phyloP scores from a whole-genome alignment of 2,329 filamentous ascomycete species.

The Alternaria solani region DNA sequence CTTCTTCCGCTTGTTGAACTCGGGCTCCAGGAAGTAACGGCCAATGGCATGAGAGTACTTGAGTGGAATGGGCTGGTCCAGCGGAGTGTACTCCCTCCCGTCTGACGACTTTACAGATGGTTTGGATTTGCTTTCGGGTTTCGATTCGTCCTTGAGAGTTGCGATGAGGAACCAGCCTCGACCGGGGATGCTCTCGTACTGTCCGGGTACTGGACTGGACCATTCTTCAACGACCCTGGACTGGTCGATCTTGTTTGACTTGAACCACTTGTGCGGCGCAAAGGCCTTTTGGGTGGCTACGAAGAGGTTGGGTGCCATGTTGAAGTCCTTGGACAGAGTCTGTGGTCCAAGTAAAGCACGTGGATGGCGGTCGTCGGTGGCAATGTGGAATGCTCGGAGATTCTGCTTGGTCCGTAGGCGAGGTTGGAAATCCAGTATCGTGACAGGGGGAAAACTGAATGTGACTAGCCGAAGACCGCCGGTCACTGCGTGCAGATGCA shows the following conservation, averaged over 20 bases:
- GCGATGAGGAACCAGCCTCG: conserved; percentile 60
- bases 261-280: conserved; percentile 61
- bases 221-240: conserved; percentile 58
- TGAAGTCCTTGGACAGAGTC: conserved; percentile 1
- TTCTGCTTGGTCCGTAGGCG: conserved; percentile 13
- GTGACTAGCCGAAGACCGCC: conserved; percentile 33
- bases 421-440: conserved; percentile 15
- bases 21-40: conserved; percentile 58
- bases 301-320: conserved; percentile 62
- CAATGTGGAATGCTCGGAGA: conserved; percentile 3
- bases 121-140: conserved; percentile 32
- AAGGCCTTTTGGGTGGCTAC: conserved; percentile 59
- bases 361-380: conserved; percentile 2
- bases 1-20: conserved; percentile 58
- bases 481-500: conserved; percentile 41
- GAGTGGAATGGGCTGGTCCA: conserved; percentile 48
- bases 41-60: conserved; percentile 60
- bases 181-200: conserved; percentile 60
- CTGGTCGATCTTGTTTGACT: conserved; percentile 50
- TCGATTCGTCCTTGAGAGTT: conserved; percentile 46
- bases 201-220: conserved; percentile 57
- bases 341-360: conserved; percentile 1
- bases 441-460: conserved; percentile 15
- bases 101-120: conserved; percentile 10
- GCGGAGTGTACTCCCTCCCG: conserved; percentile 32